Evolutionary conservation across 2,329 filamentous ascomycete genomes (phyloP), one percentile per base, ranked within the genome.

Genomic region (Fusarium irregulare): DNA sequence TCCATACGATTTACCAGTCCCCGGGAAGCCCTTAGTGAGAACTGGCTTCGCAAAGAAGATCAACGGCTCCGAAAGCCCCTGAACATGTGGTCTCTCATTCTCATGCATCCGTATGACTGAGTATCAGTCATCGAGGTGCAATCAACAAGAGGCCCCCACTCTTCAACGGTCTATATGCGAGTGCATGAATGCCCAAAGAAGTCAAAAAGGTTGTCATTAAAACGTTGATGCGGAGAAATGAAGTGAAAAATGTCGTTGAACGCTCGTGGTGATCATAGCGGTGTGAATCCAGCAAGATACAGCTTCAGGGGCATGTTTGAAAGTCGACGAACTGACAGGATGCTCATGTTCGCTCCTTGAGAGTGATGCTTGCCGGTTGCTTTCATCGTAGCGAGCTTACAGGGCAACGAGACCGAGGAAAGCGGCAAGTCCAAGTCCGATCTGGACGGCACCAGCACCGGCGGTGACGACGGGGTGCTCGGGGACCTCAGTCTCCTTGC

Each of bases 381-480:
- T 41, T 49, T 44, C 47, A 16, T 41, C 34, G 11, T 28, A 21
- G 21, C 13, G 18, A 56, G 51, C 57, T 77, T 78, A 80, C 73
- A 80, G 66, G 37, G 75, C 75, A 27, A 79, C 34, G 60, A 75
- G 65, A 47, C 74, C 75, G 44, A 77, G 62, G 42, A 74, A 51
- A 21, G 68, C 73, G 45, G 64, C 73, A 18, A 76, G 56, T 18
- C 73, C 72, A 25, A 75, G 50, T 60, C 73, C 88, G 62, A 76
- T 34, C 63, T 73, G 53, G 47, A 75, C 48, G 20, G 68, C 66
- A 46, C 64, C 73, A 34, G 74, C 72, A 41, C 74, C 76, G 48
- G 71, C 74, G 9, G 70, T 74, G 34, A 76, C 72, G 50, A 77
- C 70, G 54, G 77, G 72, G 21, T 72, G 66, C 20, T 72, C 70